A percentile compares a stretch with the other conserved stretches of the same genome.
These are phyloP conservation scores for Barbarea vulgaris DNA, from an alignment of 345 rosid genomes.

Conservation along the genomic window DNA sequence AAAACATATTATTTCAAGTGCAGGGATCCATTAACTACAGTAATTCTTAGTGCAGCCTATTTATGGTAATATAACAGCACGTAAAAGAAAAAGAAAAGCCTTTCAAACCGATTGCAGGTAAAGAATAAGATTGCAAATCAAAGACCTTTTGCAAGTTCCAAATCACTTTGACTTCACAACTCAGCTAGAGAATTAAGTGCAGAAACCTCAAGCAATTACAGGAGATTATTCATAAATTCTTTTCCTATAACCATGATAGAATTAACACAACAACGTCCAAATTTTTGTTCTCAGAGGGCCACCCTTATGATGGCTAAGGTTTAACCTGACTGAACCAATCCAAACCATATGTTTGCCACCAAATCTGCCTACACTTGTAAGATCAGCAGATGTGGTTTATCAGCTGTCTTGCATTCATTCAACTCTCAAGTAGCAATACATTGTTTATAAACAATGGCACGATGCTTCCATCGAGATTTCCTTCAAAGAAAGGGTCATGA, in stretches of 20 bases:
- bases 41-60: constrained; percentile 13
- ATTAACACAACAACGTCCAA: constrained; percentile 17
- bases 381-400: constrained; percentile 12
- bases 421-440: constrained; percentile 22
- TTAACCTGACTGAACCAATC: background rate
- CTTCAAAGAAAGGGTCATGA: constrained; percentile 10
- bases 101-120: background rate
- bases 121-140: background rate
- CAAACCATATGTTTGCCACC: constrained; percentile 13
- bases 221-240: background rate
- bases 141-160: background rate
- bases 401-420: constrained; percentile 3
- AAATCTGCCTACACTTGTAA: constrained; percentile 10
- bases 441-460: constrained; percentile 20
- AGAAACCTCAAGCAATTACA: background rate
- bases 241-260: constrained; percentile 1
- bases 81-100: constrained; percentile 15
- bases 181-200: constrained; percentile 10
- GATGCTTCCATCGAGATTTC: background rate
- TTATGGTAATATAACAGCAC: background rate
- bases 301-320: constrained; percentile 1
- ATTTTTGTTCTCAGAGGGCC: constrained; percentile 17
- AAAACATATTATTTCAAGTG: constrained; percentile 47
- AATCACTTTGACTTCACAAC: background rate
- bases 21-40: constrained; percentile 36